Evolutionary conservation across 2,329 filamentous ascomycete species (phyloP), one percentile per base, ranked within the genome.

Genomic region (Arthrobotrys sphaeroides): DNA sequence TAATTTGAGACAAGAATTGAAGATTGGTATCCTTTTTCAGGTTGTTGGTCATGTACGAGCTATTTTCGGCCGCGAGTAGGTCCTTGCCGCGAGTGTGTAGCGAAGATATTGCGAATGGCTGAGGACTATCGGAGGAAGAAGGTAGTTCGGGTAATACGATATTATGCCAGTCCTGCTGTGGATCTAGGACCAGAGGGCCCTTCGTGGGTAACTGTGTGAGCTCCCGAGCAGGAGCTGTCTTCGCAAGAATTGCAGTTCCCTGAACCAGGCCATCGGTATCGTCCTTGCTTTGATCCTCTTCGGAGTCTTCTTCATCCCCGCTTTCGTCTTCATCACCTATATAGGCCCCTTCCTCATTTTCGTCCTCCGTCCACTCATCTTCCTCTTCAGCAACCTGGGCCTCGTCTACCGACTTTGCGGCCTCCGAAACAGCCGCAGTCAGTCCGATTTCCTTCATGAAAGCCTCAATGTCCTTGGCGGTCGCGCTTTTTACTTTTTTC

Each of bases 1-100:
- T 97, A 82, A 99, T 97, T 16, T 93, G 96, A 0, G 94, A 92
- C 86, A 98, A 90, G 85, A 99, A 99, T 82, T 94, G 96, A 83
- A 96, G 91, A 42, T 94, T 94, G 1, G 94, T 95, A 24, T 92
- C 93, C 59, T 92, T 89, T 5, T 91, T 89, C 67, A 91, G 85
- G 78, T 92, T 86, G 42, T 87, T 90, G 24, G 89, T 88, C 66
- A 87, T 86, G 83, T 97, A 99, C 51, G 88, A 85, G 42, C 88
- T 86, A 76, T 91, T 91, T 81, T 99, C 95, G 24, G 88, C 86
- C 64, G 96, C 90, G 18, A 98, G 84, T 5, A 98, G 85, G 7
- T 87, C 85, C 76, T 88, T 88, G 2, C 93, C 93, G 82, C 96
- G 89, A 12, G 88, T 84, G 80, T 92, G 89, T 47, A 91, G 81